Percentiles rank a stretch among this genome's conserved stretches.
These are phyloP conservation scores for Stevia rebaudiana DNA, from an alignment of 140 eudicot species.

Conservation along the genomic window DNA sequence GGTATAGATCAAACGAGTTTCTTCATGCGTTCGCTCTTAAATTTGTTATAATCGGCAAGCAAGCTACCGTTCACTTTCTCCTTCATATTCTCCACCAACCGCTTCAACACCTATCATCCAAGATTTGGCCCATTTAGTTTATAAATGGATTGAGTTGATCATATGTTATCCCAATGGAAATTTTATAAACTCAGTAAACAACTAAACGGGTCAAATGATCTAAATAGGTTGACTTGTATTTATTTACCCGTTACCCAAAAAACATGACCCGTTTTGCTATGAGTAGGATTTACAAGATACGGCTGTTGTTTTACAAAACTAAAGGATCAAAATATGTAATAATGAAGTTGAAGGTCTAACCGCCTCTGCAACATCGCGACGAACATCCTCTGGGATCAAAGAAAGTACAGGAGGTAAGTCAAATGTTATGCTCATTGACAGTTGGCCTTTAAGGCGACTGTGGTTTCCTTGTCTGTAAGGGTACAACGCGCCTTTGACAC, in stretches of 20 bases:
- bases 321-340: neutral
- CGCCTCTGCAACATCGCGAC: constrained; percentile 62
- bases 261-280: neutral
- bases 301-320: neutral
- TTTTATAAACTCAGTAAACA: neutral
- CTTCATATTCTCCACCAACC: constrained; percentile 82
- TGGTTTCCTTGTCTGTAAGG: constrained; percentile 65
- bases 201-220: neutral
- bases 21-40: constrained; percentile 41
- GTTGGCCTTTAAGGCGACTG: constrained; percentile 70
- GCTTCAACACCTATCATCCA: constrained; percentile 48
- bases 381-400: constrained; percentile 74
- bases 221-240: neutral
- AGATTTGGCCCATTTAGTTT: too few relatives aligned
- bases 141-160: too few relatives aligned
- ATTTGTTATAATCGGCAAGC: constrained; percentile 61
- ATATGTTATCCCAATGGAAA: neutral
- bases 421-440: constrained; percentile 62
- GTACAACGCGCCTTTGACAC: constrained; percentile 74
- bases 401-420: constrained; percentile 60
- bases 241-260: neutral
- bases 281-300: too few relatives aligned
- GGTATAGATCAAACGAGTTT: constrained; percentile 29
- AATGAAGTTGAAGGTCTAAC: constrained; percentile 35
- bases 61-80: constrained; percentile 74